Percentiles rank a stretch among this genome's conserved stretches.
These are phyloP conservation scores for Hordeum marinum DNA, from an alignment of 176 grass and related monocot genomes.

Conservation along the genomic window DNA sequence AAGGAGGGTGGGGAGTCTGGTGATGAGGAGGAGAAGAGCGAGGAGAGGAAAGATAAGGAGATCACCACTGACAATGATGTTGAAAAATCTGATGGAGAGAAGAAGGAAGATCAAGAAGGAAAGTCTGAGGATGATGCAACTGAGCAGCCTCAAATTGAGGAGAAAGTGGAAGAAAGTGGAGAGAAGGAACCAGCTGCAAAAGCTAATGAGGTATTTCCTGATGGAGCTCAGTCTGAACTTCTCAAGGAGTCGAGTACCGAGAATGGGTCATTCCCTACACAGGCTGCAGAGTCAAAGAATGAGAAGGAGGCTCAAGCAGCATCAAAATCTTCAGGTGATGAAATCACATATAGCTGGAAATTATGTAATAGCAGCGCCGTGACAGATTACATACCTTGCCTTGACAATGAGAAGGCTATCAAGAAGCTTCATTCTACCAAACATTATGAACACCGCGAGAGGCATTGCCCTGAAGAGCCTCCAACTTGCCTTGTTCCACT, in stretches of 20 bases:
- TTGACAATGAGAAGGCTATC: conserved; percentile 92
- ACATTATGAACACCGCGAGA: conserved; percentile 95
- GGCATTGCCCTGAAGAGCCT: conserved; percentile 84
- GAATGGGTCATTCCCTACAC: conserved; percentile 73
- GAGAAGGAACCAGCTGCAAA: conserved; percentile 41
- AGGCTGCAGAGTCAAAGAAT: conserved; percentile 80
- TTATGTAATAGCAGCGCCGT: conserved; percentile 58
- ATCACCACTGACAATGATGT: conserved; percentile 33
- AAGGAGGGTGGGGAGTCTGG: conserved; percentile 24
- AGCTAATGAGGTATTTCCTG: conserved; percentile 55
- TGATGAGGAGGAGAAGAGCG: conserved; percentile 19
- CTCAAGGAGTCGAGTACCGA: conserved; percentile 76
- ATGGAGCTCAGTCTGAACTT: conserved; percentile 75
- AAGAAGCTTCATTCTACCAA: conserved; percentile 78
- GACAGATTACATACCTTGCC: conserved; percentile 94
- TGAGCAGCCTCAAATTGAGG: conserved; percentile 40
- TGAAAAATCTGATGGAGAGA: conserved; percentile 35
- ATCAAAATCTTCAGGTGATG: conserved; percentile 37
- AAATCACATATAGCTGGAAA: conserved; percentile 66
- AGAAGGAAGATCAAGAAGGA: conserved; percentile 45
- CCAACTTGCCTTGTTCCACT: conserved; percentile 89
- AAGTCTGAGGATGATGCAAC: conserved; percentile 29
- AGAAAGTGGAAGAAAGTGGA: conserved; percentile 60
- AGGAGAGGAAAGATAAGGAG: conserved; percentile 22
- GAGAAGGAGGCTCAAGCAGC: conserved; percentile 60